A percentile compares a stretch with the other conserved stretches of the same genome.
Conservation (phyloP, 768 basidiomycete genomes). For the Suillus hirtellus region DNA sequence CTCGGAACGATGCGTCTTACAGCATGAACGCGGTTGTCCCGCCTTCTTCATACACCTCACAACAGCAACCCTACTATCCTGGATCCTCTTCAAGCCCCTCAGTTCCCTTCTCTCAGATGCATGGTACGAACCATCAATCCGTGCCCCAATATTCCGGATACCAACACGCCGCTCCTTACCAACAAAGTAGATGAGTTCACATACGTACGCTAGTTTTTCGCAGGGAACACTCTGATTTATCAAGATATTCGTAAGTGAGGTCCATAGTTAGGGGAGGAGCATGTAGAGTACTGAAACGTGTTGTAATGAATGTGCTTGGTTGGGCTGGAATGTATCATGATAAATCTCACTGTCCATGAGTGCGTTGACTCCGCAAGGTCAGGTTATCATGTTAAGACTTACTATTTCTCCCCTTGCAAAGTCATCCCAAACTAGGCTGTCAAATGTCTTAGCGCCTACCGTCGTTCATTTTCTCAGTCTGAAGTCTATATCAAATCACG, state of each 20-base stretch:
- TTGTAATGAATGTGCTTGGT: conserved; percentile 1
- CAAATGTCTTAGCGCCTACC: too few species aligned
- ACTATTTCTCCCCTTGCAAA: too few species aligned
- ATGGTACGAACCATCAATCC: conserved; percentile 20
- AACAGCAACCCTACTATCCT: conserved; percentile 28
- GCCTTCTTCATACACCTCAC: conserved; percentile 21
- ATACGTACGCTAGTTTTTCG: not conserved
- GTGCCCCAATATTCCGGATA: conserved; percentile 27
- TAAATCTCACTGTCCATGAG: not conserved
- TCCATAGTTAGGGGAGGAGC: not conserved
- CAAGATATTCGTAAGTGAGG: conserved; percentile 9
- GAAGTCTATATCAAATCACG: too few species aligned
- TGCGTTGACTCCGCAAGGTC: not conserved
- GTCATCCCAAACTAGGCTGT: too few species aligned
- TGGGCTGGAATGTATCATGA: not conserved
- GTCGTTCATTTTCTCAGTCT: too few species aligned
- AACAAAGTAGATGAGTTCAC: conserved; percentile 25
- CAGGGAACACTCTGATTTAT: conserved; percentile 4
- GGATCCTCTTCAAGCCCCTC: conserved; percentile 22
- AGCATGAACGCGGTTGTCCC: conserved; percentile 18
- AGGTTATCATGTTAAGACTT: too few species aligned
- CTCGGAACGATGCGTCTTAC: conserved; percentile 24
- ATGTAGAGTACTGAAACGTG: conserved; percentile 1
- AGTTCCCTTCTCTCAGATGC: conserved; percentile 29
- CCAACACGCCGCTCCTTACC: conserved; percentile 31